phyloP scores from a whole-genome alignment of 345 rosid genomes.

The Arabis hirsuta region DNA sequence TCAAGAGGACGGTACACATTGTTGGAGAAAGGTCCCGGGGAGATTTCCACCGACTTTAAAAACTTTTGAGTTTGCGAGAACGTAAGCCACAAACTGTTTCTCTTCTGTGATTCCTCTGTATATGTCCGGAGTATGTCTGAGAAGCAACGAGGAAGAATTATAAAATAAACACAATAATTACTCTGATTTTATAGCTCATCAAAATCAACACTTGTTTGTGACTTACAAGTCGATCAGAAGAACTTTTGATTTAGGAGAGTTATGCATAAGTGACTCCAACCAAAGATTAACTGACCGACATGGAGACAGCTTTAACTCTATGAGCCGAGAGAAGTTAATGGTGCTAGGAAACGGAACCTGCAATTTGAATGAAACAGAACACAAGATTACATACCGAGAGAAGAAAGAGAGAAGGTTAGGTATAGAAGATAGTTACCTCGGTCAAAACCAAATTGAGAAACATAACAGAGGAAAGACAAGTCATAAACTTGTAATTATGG shows the following conservation, averaged over 20 bases:
- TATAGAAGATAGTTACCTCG: not conserved
- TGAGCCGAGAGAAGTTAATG: conserved; percentile 10
- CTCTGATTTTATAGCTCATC: too few relatives aligned
- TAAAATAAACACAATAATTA: too few relatives aligned
- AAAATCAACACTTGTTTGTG: too few relatives aligned
- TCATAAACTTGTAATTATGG: not conserved
- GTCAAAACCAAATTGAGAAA: not conserved
- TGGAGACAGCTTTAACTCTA: not conserved
- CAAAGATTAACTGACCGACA: not conserved
- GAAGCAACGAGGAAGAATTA: too few relatives aligned
- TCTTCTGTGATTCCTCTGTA: too few relatives aligned
- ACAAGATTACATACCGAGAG: not conserved
- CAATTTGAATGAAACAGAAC: not conserved
- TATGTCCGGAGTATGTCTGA: too few relatives aligned
- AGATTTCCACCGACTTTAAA: too few relatives aligned
- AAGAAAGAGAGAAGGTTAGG: not conserved
- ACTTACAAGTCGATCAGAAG: conserved; percentile 3
- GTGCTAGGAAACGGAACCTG: not conserved
- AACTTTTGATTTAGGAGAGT: conserved; percentile 22
- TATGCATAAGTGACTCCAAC: conserved; percentile 13
- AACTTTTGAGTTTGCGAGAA: too few relatives aligned
- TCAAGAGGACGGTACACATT: too few relatives aligned
- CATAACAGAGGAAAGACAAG: conserved; percentile 11
- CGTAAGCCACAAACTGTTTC: too few relatives aligned
- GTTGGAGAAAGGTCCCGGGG: too few relatives aligned